Percentiles rank a stretch among this genome's conserved stretches.
phyloP scores from a whole-genome alignment of 495 filamentous ascomycete species.

The Entonaema liquescens region DNA sequence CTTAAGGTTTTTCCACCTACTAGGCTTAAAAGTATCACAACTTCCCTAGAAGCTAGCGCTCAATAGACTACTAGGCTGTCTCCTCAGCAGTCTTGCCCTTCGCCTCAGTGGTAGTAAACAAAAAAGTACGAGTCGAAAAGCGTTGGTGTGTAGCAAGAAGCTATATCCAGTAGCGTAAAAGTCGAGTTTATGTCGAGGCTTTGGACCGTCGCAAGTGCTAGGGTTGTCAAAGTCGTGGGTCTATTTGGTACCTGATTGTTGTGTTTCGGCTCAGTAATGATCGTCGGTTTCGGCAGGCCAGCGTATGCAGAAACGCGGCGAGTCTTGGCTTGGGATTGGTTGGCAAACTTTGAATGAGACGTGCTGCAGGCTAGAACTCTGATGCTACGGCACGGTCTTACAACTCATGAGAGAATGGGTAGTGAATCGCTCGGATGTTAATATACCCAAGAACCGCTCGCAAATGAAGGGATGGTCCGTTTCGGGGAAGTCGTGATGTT shows the following conservation, averaged over 20 bases:
- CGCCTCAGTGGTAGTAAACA: background rate
- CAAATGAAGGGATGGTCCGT: slow-evolving; percentile 8
- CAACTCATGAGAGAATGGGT: slow-evolving; percentile 13
- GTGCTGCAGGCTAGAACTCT: slow-evolving; percentile 23
- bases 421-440: slow-evolving; percentile 15
- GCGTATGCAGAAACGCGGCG: slow-evolving; percentile 31
- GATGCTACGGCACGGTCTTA: slow-evolving; percentile 10
- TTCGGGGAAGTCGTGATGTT: background rate
- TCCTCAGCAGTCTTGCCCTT: slow-evolving; percentile 20
- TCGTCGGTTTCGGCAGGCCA: slow-evolving; percentile 47
- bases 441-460: background rate
- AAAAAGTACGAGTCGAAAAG: background rate
- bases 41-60: background rate
- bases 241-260: slow-evolving; percentile 38
- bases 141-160: background rate
- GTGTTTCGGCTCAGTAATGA: slow-evolving; percentile 49
- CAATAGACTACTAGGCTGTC: background rate
- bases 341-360: slow-evolving; percentile 31
- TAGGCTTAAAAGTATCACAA: background rate
- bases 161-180: background rate
- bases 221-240: slow-evolving; percentile 16
- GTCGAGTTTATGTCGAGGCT: background rate
- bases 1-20: background rate
- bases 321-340: slow-evolving; percentile 37
- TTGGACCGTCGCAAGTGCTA: slow-evolving; percentile 20